Evolutionary conservation across 257 asterid genomes (phyloP).

Genomic region (Thymus mandschuricus): DNA sequence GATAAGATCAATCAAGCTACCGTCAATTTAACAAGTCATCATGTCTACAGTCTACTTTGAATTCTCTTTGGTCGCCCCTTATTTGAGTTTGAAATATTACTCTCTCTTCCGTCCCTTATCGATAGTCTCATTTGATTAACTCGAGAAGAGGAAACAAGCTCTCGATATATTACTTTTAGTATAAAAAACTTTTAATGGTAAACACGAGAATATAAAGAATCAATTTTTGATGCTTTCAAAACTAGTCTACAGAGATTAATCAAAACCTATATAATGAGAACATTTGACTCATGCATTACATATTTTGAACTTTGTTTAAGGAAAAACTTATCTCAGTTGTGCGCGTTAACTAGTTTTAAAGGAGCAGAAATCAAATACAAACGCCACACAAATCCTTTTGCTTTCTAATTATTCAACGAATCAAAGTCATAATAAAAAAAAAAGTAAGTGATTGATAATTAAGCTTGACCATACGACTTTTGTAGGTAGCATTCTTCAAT

Average conservation of each 20-base stretch:
- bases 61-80: neutral
- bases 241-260: neutral
- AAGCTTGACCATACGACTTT: conserved; percentile 45
- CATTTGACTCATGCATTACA: neutral
- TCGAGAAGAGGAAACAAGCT: too few species aligned
- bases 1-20: too few species aligned
- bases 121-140: too few species aligned
- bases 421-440: neutral
- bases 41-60: neutral
- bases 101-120: too few species aligned
- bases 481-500: conserved; percentile 4
- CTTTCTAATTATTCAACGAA: conserved; percentile 31
- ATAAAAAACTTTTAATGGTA: too few species aligned
- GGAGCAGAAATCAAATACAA: too few species aligned
- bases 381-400: too few species aligned
- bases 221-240: neutral
- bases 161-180: too few species aligned
- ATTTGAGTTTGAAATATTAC: neutral
- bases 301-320: too few species aligned
- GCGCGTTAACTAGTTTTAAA: neutral
- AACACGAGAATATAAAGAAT: neutral
- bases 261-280: neutral
- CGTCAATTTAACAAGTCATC: neutral
- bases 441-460: conserved; percentile 19
- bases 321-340: too few species aligned